These are phyloP conservation scores for Anisogramma anomala DNA, from an alignment of 2,329 filamentous ascomycete genomes.

Conservation along the genomic window DNA sequence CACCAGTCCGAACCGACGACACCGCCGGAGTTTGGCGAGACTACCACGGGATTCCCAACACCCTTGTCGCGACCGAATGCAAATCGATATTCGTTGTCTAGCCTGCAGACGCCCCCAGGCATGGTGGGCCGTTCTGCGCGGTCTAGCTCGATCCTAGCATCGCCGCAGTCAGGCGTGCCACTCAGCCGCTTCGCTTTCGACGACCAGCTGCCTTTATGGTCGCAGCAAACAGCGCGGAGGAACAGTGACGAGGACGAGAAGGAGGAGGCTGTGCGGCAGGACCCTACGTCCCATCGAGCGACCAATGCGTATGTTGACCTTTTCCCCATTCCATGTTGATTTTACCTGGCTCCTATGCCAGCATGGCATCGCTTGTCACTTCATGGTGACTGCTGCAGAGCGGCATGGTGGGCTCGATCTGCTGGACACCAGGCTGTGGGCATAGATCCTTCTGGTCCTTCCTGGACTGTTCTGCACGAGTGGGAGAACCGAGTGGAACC, in stretches of 20 bases:
- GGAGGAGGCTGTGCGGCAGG: slow-evolving; percentile 58
- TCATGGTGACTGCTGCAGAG: background rate
- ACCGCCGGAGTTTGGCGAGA: slow-evolving; percentile 82
- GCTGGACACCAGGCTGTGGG: too few relatives aligned
- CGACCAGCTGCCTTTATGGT: slow-evolving; percentile 65
- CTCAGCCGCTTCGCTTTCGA: slow-evolving; percentile 49
- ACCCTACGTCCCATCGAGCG: slow-evolving; percentile 60
- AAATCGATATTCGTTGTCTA: slow-evolving; percentile 81
- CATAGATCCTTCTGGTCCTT: too few relatives aligned
- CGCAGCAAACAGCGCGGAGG: slow-evolving; percentile 73
- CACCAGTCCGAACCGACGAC: slow-evolving; percentile 93
- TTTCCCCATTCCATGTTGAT: slow-evolving; percentile 7
- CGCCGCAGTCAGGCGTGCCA: slow-evolving; percentile 53
- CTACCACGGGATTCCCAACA: slow-evolving; percentile 56
- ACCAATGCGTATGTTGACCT: slow-evolving; percentile 61
- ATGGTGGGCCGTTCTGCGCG: slow-evolving; percentile 61
- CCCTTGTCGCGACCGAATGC: slow-evolving; percentile 75
- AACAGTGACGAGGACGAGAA: slow-evolving; percentile 90
- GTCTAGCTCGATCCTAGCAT: slow-evolving; percentile 69
- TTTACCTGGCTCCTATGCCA: too few relatives aligned
- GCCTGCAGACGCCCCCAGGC: slow-evolving; percentile 70
- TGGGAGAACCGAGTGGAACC: too few relatives aligned
- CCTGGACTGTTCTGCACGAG: too few relatives aligned
- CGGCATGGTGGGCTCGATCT: too few relatives aligned
- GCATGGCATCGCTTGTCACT: background rate